Conservation (phyloP, 768 basidiomycete species). For the Kwoniella sp. region DNA sequence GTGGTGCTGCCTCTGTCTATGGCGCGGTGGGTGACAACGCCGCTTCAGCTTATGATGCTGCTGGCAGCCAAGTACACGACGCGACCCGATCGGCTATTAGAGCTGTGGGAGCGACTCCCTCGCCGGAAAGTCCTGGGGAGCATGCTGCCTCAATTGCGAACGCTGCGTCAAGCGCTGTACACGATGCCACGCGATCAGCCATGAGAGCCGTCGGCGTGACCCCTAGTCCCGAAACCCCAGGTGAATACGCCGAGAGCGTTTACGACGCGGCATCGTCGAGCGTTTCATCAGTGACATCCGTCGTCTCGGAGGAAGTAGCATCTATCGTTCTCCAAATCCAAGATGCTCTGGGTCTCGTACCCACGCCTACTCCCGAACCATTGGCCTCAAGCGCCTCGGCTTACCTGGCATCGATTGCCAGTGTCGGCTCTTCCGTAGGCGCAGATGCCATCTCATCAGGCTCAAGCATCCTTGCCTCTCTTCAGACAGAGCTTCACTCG, state of each 20-base stretch:
- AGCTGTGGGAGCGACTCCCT: conserved; percentile 42
- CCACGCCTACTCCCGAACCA: conserved; percentile 22
- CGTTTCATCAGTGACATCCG: conserved; percentile 17
- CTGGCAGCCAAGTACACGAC: conserved; percentile 33
- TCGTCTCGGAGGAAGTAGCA: conserved; percentile 26
- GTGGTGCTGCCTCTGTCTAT: conserved; percentile 29
- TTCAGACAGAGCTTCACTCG: conserved; percentile 17
- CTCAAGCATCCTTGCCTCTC: conserved; percentile 20
- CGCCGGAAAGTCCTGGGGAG: conserved; percentile 42
- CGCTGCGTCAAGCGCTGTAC: conserved; percentile 11
- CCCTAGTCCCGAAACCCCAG: conserved; percentile 30
- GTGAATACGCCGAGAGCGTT: conserved; percentile 28
- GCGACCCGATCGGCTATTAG: conserved; percentile 36
- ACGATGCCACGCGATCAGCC: conserved; percentile 13
- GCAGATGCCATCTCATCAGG: conserved; percentile 30
- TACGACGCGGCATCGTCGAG: conserved; percentile 31
- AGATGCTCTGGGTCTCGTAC: conserved; percentile 23
- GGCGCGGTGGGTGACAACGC: conserved; percentile 27
- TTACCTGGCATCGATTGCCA: conserved; percentile 36
- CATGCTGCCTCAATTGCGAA: conserved; percentile 34
- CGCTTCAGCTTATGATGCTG: conserved; percentile 20
- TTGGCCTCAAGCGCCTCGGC: conserved; percentile 38
- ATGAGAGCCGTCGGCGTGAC: conserved; percentile 29
- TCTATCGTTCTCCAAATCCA: conserved; percentile 27
- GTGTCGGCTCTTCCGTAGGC: conserved; percentile 24